Base-by-base conservation (phyloP, 305 asterid genomes). In the Fraxinus angustifolia region DNA sequence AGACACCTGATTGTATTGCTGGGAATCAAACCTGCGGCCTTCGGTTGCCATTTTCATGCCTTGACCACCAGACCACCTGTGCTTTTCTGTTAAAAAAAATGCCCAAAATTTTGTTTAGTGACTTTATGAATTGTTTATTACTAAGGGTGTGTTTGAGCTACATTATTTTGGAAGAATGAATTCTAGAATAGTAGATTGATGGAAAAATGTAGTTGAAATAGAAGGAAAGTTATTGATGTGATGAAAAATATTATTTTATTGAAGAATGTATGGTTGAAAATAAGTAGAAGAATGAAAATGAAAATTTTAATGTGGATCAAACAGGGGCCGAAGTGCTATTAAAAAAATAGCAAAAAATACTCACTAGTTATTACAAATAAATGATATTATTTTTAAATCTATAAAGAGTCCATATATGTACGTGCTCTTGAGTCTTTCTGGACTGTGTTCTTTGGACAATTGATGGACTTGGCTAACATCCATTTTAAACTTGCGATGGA, bases 351-450 rank as follows among this genome's bases (percentile, higher is more conserved):
- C 6, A 2, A 62, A 62, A 19, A 56, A 56, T 62, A 7, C 34
- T 62, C 31, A 5, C 3, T 19, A 28, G 40, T 68, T 14, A 68
- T 68, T 12, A 31, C 4, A 26, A 67, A 30, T 35, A 33, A 50
- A 30, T 8, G 36, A 14, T 76, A n/a, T 6, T 40, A 35, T 26
- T 23, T 58, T 7, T 35, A 79, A n/a, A 73, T 70, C 3, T 12
- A 23, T 34, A 8, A 76, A 28, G 68, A 34, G 73, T 48, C 65
- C 70, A 80, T 76, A 36, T 58, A 28, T 48, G 16, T 67, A 78
- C 81, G 56, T 75, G 81, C 81, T 81, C 81, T 78, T 7, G 33
- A 67, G 78, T 67, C 81, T 34, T 76, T 71, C 65, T 72, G 19
- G 36, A 76, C 77, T 11, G 4, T 58, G 30, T 58, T 23, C 23